A percentile compares a stretch with the other conserved stretches of the same genome.
Conservation (phyloP, 208 protist genomes). For the Wallacemonas sp. region DNA sequence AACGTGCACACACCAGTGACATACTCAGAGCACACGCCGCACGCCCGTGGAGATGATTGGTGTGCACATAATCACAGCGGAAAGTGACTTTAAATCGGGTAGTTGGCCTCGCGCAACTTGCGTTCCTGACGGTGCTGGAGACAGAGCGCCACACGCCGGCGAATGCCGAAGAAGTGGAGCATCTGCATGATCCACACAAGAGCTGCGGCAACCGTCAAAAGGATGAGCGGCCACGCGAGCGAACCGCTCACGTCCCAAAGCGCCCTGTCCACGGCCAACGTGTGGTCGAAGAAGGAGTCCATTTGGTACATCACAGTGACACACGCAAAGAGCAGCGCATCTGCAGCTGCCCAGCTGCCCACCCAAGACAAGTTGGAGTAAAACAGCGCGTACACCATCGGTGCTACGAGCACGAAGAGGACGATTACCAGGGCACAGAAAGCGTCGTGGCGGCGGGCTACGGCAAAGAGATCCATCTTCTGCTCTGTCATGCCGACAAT, state of each 20-base stretch:
- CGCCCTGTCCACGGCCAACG: conserved; percentile 34
- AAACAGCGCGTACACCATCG: conserved; percentile 19
- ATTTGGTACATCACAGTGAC: conserved; percentile 47
- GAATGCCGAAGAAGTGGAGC: conserved; percentile 15
- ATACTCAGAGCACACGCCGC: too few species aligned
- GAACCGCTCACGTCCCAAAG: conserved; percentile 19
- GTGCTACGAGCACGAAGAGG: conserved; percentile 28
- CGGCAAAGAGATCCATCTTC: conserved; percentile 1
- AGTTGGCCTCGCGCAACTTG: conserved; percentile 4
- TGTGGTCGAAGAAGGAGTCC: conserved; percentile 63
- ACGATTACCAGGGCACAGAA: conserved; percentile 17
- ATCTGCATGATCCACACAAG: conserved; percentile 18
- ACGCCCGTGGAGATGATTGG: too few species aligned
- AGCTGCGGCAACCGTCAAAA: conserved; percentile 16
- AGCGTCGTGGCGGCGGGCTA: background rate
- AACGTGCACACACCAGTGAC: background rate
- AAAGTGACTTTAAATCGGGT: background rate
- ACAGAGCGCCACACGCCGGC: background rate
- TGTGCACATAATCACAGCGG: background rate
- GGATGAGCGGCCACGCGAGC: conserved; percentile 31
- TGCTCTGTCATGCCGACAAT: background rate
- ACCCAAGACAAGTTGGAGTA: conserved; percentile 27
- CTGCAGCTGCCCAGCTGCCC: conserved; percentile 77
- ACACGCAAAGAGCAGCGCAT: conserved; percentile 74
- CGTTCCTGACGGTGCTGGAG: conserved; percentile 1